phyloP scores from a whole-genome alignment of 2,329 filamentous ascomycete species.

The Colletotrichum chlorophyti region DNA sequence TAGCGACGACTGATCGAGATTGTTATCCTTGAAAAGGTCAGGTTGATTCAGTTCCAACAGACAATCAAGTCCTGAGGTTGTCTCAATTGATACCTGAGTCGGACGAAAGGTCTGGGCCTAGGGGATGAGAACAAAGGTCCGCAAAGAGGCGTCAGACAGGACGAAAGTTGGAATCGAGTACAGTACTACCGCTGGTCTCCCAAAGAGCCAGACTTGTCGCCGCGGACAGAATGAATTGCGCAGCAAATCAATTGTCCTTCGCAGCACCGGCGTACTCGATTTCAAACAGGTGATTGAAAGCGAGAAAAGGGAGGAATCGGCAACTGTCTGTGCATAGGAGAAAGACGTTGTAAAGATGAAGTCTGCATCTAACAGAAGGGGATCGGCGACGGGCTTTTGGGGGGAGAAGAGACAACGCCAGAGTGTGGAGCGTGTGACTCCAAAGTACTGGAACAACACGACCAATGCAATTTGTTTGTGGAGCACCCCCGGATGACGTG shows the following conservation, averaged over 20 bases:
- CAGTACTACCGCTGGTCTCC: slow-evolving; percentile 31
- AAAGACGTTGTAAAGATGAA: background rate
- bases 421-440: slow-evolving; percentile 5
- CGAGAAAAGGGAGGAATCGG: background rate
- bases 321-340: background rate
- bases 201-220: slow-evolving; percentile 32
- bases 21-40: background rate
- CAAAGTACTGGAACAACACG: slow-evolving; percentile 1
- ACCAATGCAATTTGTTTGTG: slow-evolving; percentile 9
- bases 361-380: too few relatives aligned
- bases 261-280: slow-evolving; percentile 32
- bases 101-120: background rate
- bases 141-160: background rate
- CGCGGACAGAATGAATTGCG: slow-evolving; percentile 30
- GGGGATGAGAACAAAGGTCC: background rate
- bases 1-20: background rate
- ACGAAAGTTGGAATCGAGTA: slow-evolving; percentile 21
- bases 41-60: background rate
- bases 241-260: slow-evolving; percentile 28
- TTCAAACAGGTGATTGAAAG: slow-evolving; percentile 15
- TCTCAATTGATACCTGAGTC: background rate
- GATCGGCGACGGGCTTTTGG: slow-evolving; percentile 26
- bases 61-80: background rate
- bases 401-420: too few relatives aligned
- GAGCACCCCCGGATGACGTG: slow-evolving; percentile 25